phyloP scores from a whole-genome alignment of 73 alveolate species.

The Paramecium pentaurelia region DNA sequence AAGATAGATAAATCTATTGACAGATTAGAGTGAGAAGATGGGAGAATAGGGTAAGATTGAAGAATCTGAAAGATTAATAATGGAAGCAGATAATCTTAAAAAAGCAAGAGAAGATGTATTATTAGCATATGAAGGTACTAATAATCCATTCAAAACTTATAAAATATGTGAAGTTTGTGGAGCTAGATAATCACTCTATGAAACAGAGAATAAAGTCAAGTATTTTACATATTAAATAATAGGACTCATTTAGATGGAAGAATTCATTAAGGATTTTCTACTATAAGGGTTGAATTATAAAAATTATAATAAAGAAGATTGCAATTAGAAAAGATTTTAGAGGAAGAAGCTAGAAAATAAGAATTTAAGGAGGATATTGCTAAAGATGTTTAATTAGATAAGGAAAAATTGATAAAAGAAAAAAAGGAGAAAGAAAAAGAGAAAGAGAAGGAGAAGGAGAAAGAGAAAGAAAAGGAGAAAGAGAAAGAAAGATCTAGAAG shows the following conservation, averaged over 20 bases:
- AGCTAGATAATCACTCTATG: slow-evolving; percentile 30
- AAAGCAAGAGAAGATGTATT: slow-evolving; percentile 48
- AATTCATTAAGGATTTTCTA: slow-evolving; percentile 36
- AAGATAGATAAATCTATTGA: slow-evolving; percentile 9
- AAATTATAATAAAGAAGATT: slow-evolving; percentile 16
- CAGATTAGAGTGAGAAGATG: slow-evolving; percentile 43
- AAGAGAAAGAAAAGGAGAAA: neutral
- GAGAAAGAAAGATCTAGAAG: slow-evolving; percentile 21
- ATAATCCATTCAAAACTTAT: slow-evolving; percentile 35
- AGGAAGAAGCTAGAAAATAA: neutral
- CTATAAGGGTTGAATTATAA: slow-evolving; percentile 10
- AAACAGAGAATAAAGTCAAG: slow-evolving; percentile 40
- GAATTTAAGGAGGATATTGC: neutral
- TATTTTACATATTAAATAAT: neutral
- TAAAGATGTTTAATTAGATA: neutral
- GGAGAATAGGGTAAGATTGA: slow-evolving; percentile 50
- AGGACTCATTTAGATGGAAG: slow-evolving; percentile 51
- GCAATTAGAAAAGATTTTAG: neutral
- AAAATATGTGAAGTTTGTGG: slow-evolving; percentile 54
- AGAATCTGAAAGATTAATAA: neutral
- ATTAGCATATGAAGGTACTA: slow-evolving; percentile 29
- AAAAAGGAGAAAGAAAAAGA: neutral
- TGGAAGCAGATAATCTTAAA: slow-evolving; percentile 27
- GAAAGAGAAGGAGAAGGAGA: neutral
- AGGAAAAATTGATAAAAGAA: neutral